Evolutionary conservation across 106 monocot species (phyloP).

Genomic region (Xerophyta viscosa): DNA sequence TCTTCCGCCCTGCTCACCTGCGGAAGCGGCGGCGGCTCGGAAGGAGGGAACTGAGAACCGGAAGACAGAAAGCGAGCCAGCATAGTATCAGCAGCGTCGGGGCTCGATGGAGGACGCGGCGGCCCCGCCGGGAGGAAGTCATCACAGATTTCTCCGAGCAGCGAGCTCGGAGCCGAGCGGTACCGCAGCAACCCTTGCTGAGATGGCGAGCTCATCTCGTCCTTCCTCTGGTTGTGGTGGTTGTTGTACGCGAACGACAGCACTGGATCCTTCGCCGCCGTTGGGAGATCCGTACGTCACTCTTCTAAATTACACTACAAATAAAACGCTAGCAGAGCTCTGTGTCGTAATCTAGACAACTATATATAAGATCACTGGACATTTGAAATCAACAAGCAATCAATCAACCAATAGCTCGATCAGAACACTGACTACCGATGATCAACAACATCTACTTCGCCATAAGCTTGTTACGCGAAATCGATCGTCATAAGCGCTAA

Average conservation of each 20-base stretch:
- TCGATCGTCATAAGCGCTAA: no score
- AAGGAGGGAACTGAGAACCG: constrained; percentile 1
- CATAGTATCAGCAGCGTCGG: constrained; percentile 62
- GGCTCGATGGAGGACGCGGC: constrained; percentile 35
- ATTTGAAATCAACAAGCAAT: no score
- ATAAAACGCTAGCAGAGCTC: neutral
- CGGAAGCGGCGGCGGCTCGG: constrained; percentile 7
- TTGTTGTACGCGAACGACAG: constrained; percentile 30
- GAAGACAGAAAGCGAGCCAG: constrained; percentile 57
- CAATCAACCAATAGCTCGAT: no score
- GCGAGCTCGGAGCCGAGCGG: constrained; percentile 74
- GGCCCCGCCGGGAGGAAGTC: constrained; percentile 38
- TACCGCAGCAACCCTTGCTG: constrained; percentile 73
- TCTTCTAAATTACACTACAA: no score
- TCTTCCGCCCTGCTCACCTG: no score
- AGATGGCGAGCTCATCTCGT: constrained; percentile 22
- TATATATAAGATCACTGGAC: no score
- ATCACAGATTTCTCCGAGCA: constrained; percentile 67
- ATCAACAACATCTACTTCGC: no score
- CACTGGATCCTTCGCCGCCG: constrained; percentile 39
- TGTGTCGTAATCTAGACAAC: no score
- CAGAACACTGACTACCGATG: no score
- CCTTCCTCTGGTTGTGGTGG: no score
- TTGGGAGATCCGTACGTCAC: constrained; percentile 62
- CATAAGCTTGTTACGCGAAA: no score